Conservation (phyloP, 140 eudicot genomes). For the Senecio squalidus region DNA sequence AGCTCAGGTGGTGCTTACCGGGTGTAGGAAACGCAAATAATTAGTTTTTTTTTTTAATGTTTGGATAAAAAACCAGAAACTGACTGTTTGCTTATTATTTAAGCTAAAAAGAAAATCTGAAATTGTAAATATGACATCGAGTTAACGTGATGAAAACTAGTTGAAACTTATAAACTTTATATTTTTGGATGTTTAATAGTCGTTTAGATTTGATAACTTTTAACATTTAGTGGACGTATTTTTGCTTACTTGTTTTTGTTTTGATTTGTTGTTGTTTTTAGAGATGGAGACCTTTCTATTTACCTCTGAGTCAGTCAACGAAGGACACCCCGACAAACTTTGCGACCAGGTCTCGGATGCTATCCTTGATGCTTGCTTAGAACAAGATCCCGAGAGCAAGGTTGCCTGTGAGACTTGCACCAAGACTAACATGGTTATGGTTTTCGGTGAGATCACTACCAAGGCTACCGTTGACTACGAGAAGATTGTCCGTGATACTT, state of each 20-base stretch:
- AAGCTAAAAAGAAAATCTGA: too few relatives aligned
- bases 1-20: too few relatives aligned
- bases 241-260: background rate
- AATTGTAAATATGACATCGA: too few relatives aligned
- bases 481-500: conserved; percentile 59
- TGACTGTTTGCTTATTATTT: too few relatives aligned
- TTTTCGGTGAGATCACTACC: conserved; percentile 61
- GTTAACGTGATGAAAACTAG: too few relatives aligned
- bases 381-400: conserved; percentile 57
- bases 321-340: conserved; percentile 65
- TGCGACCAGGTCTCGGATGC: conserved; percentile 68
- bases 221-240: background rate
- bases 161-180: too few relatives aligned
- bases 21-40: too few relatives aligned
- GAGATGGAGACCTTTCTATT: conserved; percentile 66
- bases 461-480: conserved; percentile 57
- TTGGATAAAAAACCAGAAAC: too few relatives aligned
- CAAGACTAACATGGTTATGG: conserved; percentile 70
- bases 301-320: conserved; percentile 61
- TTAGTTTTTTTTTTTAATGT: too few relatives aligned
- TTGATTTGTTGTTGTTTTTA: conserved; percentile 6
- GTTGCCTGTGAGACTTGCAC: conserved; percentile 63
- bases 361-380: conserved; percentile 59
- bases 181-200: too few relatives aligned
- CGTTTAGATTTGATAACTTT: too few relatives aligned